Base-by-base conservation (phyloP, 208 protist genomes). In the Leptomonas seymouri region DNA sequence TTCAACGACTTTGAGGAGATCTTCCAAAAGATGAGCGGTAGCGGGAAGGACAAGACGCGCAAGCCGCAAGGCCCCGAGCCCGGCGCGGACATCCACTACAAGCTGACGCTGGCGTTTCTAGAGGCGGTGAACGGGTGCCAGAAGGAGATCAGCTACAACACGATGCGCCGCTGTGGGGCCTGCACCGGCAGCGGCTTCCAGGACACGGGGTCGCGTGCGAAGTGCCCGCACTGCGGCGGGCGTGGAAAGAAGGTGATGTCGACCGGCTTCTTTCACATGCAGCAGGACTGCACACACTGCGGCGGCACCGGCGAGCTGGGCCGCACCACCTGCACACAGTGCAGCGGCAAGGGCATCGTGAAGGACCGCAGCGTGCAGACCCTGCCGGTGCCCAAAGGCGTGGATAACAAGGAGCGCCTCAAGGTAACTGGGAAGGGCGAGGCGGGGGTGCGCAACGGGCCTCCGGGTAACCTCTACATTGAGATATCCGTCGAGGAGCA, bases 1-100 rank as follows among this genome's bases (percentile, higher is more conserved):
- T 95, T 93, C 78, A 95, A 92, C 59, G 87, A 95, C 60, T 95
- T 95, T 65, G 90, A 95, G 62, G 87, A 95, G 59, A 93, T 95
- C 60, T 95, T 95, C 34, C 80, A 93, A 74, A 91, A 92, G 73
- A 93, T 95, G 87, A 92, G 86, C 73, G 86, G 84, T 11, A 71
- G 85, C 41, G 85, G 76, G 2, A 91, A 91, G 70, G 90, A 95
- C 74, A 95, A 95, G 71, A 84, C 86, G 31, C 85, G 85, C 27
- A 91, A 92, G 67, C 86, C 86, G 41, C 88, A 93, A 31, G 91
- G 91, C 7, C 92, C 92, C 2, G 87, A 93, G 69, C 90, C 87
- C 4, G 92, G 92, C 2, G 89, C 86, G 36, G 92, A 97, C 57
- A 89, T 97, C 61, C 88, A 94, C 74, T 93, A 93, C 74, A 93